phyloP scores from a whole-genome alignment of 352 stramenopile species.

The Pythium coloratum region DNA sequence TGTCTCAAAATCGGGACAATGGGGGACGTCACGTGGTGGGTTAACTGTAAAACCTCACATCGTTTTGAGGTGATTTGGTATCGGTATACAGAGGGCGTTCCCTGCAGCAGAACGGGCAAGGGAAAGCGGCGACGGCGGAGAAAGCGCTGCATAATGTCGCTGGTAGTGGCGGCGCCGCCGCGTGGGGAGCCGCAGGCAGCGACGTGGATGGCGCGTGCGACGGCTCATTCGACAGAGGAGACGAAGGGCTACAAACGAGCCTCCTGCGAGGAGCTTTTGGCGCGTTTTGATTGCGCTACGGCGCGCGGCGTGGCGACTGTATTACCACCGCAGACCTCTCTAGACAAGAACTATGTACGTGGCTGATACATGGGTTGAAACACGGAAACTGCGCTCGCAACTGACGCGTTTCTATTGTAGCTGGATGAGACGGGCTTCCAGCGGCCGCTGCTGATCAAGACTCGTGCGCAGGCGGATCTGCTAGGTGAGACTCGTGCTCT shows the following conservation, averaged over 20 bases:
- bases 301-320: conserved; percentile 11
- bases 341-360: conserved; percentile 29
- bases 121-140: conserved; percentile 5
- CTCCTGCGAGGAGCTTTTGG: conserved; percentile 4
- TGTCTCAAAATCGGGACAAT: not conserved
- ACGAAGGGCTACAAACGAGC: not conserved
- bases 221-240: not conserved
- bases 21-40: not conserved
- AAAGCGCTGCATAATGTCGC: conserved; percentile 18
- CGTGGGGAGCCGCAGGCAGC: not conserved
- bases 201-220: not conserved
- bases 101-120: not conserved
- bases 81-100: conserved; percentile 23
- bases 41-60: conserved; percentile 14
- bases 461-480: conserved; percentile 30
- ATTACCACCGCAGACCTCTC: conserved; percentile 2
- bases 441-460: conserved; percentile 25
- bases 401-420: conserved; percentile 11
- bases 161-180: conserved; percentile 11
- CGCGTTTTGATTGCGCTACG: conserved; percentile 17
- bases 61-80: conserved; percentile 18
- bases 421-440: conserved; percentile 31
- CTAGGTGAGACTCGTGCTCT: conserved; percentile 20
- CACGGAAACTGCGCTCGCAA: not conserved
- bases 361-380: not conserved